These are phyloP conservation scores for Sanghuangporus sanghuang DNA, from an alignment of 1,284 basidiomycete species.

Conservation along the genomic window DNA sequence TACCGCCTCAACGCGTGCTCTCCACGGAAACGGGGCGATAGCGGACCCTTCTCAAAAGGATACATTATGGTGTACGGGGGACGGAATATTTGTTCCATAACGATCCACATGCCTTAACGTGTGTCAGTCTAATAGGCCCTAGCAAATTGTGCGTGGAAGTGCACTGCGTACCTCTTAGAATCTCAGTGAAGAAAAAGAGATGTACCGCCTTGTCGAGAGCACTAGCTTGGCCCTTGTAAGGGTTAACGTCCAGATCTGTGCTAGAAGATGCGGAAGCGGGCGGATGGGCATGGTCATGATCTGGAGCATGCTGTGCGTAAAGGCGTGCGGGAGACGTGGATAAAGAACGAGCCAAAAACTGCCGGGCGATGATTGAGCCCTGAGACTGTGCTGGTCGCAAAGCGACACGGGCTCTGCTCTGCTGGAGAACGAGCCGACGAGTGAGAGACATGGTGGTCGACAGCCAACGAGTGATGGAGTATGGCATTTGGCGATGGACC, in stretches of 20 bases:
- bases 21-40: slow-evolving; percentile 97
- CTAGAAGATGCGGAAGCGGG: slow-evolving; percentile 24
- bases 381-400: slow-evolving; percentile 6
- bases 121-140: neutral
- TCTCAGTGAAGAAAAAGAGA: slow-evolving; percentile 99
- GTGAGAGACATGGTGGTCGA: slow-evolving; percentile 15
- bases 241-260: slow-evolving; percentile 42
- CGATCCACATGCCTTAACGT: slow-evolving; percentile 92
- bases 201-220: slow-evolving; percentile 95
- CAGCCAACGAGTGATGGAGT: neutral
- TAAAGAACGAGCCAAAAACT: slow-evolving; percentile 12
- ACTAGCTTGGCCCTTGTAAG: slow-evolving; percentile 76
- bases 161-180: slow-evolving; percentile 73
- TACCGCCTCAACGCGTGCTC: slow-evolving; percentile 99
- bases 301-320: slow-evolving; percentile 14
- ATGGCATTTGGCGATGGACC: neutral
- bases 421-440: slow-evolving; percentile 15
- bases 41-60: slow-evolving; percentile 96
- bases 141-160: neutral
- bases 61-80: slow-evolving; percentile 99
- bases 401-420: slow-evolving; percentile 3
- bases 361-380: slow-evolving; percentile 5
- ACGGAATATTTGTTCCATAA: slow-evolving; percentile 96
- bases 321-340: slow-evolving; percentile 14
- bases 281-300: slow-evolving; percentile 28